Evolutionary conservation across 306 rosid genomes (phyloP), one percentile per base, ranked within the genome.

Genomic region (Gillenia trifoliata): DNA sequence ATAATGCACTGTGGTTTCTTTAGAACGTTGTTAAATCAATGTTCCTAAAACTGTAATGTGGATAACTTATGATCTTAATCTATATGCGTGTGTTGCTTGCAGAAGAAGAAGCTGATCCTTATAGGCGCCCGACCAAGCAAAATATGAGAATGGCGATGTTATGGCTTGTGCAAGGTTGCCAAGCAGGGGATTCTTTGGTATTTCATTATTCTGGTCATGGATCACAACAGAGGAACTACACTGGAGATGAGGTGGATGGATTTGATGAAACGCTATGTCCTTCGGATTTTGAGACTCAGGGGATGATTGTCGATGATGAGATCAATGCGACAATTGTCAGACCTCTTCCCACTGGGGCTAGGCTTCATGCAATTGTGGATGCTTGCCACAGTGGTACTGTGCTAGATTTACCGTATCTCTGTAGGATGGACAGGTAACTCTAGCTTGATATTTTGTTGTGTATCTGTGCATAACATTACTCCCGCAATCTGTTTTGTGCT

Each of bases 191-290:
- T 29, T 86, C 90, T 4, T 64, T 86, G 81, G 85, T 84, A 33
- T 81, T 86, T 75, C 88, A 86, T 36, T 86, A 64, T 74, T 84
- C 90, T 4, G 88, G 88, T 29, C 88, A 86, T 75, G 88, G 90
- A 17, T 77, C 80, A n/a, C 86, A 81, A 76, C 77, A 79, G 74
- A 56, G 76, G 72, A 75, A 86, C 86, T 56, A 33, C 77, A 77
- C 56, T 7, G 86, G 86, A 5, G 88, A 86, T 12, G 88, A 86
- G 81, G 75, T 84, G 28, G 88, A 81, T 2, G 90, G 90, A 11
- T 86, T 41, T 43, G 88, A 86, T 20, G 88, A 86, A 40, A 79
- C 86, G 5, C 82, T 86, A 54, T 81, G 85, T 20, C 89, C 89
- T 41, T 1, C 78, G 12, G 87, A 86, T 71, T 83, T 29, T 25